These are phyloP conservation scores for Brachypodium distachyon DNA, from an alignment of 202 grass and related monocot genomes.

Conservation along the genomic window DNA sequence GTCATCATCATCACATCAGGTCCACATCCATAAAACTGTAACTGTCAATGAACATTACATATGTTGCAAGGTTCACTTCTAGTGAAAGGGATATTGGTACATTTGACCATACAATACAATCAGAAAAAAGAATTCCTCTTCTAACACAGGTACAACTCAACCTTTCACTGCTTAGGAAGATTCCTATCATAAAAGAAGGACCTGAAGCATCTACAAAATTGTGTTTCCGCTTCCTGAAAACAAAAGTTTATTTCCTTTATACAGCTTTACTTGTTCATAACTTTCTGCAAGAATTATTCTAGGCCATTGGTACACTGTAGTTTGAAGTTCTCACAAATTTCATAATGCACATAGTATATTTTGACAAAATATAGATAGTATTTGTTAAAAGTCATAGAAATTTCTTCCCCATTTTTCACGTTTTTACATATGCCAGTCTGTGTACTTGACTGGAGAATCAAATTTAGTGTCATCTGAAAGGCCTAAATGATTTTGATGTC, in stretches of 20 bases:
- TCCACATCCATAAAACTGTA: not conserved
- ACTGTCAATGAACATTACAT: not conserved
- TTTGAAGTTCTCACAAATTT: not conserved
- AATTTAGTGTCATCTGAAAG: not conserved
- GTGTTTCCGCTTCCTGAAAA: not conserved
- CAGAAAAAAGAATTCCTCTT: not conserved
- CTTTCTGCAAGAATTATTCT: not conserved
- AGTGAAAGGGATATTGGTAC: not conserved
- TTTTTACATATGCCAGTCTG: not conserved
- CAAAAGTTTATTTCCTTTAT: not conserved
- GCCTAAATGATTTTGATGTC: not conserved
- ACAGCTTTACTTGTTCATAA: not conserved
- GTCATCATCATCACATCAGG: not conserved
- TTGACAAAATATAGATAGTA: not conserved
- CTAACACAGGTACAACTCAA: not conserved
- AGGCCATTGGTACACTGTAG: not conserved
- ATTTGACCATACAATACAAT: not conserved
- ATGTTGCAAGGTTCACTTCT: not conserved
- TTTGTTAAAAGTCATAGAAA: not conserved
- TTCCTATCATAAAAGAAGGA: not conserved
- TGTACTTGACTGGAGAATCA: not conserved
- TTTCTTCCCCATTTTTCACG: not conserved
- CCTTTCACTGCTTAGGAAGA: not conserved
- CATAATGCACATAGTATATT: not conserved
- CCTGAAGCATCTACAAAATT: not conserved